Conservation (phyloP, 495 filamentous ascomycete species). For the Lepidopterella palustris region DNA sequence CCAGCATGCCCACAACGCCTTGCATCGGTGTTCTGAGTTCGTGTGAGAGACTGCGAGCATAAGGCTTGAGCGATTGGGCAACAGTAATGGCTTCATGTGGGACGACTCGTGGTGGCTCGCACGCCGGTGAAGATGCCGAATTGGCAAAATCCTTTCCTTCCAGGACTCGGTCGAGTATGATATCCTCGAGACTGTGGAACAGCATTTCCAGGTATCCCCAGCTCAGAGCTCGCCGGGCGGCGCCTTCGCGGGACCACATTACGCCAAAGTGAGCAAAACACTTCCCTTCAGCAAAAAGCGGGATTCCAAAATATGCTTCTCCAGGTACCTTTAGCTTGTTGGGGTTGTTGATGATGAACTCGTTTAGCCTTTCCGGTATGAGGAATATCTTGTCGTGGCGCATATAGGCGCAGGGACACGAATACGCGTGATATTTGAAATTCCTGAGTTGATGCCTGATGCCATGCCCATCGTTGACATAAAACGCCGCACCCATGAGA, state of each 20-base stretch:
- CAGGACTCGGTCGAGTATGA: constrained; percentile 55
- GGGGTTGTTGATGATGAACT: constrained; percentile 54
- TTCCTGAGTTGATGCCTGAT: constrained; percentile 50
- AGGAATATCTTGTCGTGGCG: constrained; percentile 67
- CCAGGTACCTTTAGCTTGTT: constrained; percentile 55
- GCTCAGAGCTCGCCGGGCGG: constrained; percentile 49
- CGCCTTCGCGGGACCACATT: constrained; percentile 64
- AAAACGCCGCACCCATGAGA: constrained; percentile 61
- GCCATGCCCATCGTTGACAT: constrained; percentile 57
- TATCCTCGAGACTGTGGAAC: constrained; percentile 67
- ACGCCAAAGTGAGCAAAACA: constrained; percentile 70
- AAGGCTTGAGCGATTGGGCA: constrained; percentile 66
- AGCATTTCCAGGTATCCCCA: constrained; percentile 72
- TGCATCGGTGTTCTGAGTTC: constrained; percentile 81
- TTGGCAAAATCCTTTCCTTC: constrained; percentile 42
- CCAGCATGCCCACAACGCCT: constrained; percentile 77
- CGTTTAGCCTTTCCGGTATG: constrained; percentile 56
- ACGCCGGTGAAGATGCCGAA: constrained; percentile 18
- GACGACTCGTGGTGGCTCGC: constrained; percentile 39
- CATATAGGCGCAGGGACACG: constrained; percentile 63
- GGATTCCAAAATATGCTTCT: constrained; percentile 68
- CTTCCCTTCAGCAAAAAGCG: constrained; percentile 61
- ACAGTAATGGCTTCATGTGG: constrained; percentile 47
- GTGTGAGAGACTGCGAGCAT: constrained; percentile 71
- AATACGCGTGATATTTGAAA: constrained; percentile 59